Conservation (phyloP, 2,329 filamentous ascomycete species). For the Cadophora luteo-olivacea region DNA sequence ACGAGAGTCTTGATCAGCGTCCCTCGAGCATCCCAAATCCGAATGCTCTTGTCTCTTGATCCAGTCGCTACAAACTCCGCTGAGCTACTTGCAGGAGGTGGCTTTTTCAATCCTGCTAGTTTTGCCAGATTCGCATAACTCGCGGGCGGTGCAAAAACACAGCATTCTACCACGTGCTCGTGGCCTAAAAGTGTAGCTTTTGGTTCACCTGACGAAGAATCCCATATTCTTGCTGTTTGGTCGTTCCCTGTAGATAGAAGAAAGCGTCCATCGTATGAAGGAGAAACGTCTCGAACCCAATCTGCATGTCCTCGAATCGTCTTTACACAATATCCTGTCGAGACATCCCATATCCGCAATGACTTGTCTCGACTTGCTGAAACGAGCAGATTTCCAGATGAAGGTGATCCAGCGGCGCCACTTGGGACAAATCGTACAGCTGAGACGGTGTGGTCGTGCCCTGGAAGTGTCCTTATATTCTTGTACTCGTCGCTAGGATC, state of each 20-base stretch:
- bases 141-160: conserved; percentile 80
- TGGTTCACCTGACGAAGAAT: conserved; percentile 74
- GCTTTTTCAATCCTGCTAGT: conserved; percentile 82
- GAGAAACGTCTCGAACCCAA: conserved; percentile 90
- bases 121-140: conserved; percentile 79
- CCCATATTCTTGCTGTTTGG: conserved; percentile 83
- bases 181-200: conserved; percentile 85
- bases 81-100: conserved; percentile 73
- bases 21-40: conserved; percentile 86
- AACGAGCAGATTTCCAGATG: conserved; percentile 85
- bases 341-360: conserved; percentile 89
- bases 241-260: conserved; percentile 85
- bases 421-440: conserved; percentile 88
- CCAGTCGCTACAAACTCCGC: conserved; percentile 92
- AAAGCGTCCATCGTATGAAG: conserved; percentile 83
- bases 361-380: conserved; percentile 87
- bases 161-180: conserved; percentile 86
- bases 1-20: conserved; percentile 82
- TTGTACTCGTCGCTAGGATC: conserved; percentile 93
- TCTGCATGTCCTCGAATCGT: conserved; percentile 86
- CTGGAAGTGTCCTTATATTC: conserved; percentile 88
- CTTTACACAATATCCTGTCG: conserved; percentile 89
- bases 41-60: conserved; percentile 88
- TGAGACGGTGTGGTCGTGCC: conserved; percentile 92
- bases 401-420: conserved; percentile 76